These are phyloP conservation scores for Xeromyces bisporus DNA, from an alignment of 495 filamentous ascomycete species.

Conservation along the genomic window DNA sequence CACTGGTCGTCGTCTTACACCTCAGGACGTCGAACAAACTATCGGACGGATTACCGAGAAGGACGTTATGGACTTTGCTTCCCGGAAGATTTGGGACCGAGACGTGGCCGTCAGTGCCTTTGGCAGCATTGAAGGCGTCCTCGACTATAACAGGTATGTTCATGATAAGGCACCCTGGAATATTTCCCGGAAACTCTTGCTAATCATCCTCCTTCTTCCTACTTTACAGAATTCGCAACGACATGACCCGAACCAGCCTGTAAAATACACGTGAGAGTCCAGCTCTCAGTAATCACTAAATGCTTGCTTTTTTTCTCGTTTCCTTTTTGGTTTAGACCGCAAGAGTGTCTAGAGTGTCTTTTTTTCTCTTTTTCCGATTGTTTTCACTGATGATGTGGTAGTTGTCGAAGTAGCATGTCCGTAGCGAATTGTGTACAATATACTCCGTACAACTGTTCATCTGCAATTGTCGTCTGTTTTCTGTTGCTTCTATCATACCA, in stretches of 20 bases:
- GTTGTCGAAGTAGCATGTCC: constrained; percentile 5
- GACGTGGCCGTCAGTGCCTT: constrained; percentile 87
- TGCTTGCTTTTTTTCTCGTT: constrained; percentile 6
- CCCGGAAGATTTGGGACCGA: constrained; percentile 86
- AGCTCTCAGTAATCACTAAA: constrained; percentile 1
- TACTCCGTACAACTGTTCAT: constrained; percentile 15
- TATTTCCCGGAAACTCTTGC: too few relatives aligned
- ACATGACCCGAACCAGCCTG: constrained; percentile 71
- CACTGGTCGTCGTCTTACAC: constrained; percentile 75
- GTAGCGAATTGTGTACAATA: constrained; percentile 20
- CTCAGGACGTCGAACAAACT: constrained; percentile 84
- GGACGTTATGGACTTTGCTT: constrained; percentile 91
- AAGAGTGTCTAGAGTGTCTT: too few relatives aligned
- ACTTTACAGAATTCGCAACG: constrained; percentile 47
- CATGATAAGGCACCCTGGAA: too few relatives aligned
- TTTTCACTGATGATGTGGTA: constrained; percentile 13
- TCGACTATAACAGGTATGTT: constrained; percentile 53
- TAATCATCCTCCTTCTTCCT: too few relatives aligned
- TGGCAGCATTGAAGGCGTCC: constrained; percentile 73
- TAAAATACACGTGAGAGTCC: constrained; percentile 11
- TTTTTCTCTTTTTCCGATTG: too few relatives aligned
- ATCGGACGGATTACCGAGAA: constrained; percentile 82
- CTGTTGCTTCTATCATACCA: too few relatives aligned
- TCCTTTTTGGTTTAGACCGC: constrained; percentile 9
- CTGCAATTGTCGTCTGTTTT: too few relatives aligned